These are phyloP conservation scores for Dactylellina sp. DNA, from an alignment of 2,329 filamentous ascomycete species.

Conservation along the genomic window DNA sequence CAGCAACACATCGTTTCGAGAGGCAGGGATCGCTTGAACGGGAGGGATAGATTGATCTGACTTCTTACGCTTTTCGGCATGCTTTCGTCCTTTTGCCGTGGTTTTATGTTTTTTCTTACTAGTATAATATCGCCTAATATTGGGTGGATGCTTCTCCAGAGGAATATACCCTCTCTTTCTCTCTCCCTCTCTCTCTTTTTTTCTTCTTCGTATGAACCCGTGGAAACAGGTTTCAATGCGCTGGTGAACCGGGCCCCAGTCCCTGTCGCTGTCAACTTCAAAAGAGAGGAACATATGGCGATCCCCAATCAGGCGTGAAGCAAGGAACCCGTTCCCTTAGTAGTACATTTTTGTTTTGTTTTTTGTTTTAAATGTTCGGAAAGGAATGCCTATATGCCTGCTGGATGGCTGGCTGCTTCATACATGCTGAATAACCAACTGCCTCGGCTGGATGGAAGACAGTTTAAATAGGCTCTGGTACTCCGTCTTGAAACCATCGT, in stretches of 20 bases:
- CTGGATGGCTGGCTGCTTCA: not conserved
- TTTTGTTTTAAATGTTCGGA: not conserved
- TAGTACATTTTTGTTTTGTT: not conserved
- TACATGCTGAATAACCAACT: not conserved
- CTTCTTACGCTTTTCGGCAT: slow-evolving; percentile 11
- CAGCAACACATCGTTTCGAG: slow-evolving; percentile 21
- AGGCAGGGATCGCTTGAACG: slow-evolving; percentile 22
- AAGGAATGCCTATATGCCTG: slow-evolving; percentile 32
- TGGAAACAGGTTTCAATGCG: slow-evolving; percentile 18
- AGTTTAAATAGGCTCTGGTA: slow-evolving; percentile 8
- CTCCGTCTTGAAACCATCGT: not conserved
- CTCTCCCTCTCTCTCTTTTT: too few relatives aligned
- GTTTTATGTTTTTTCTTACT: slow-evolving; percentile 7
- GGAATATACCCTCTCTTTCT: too few relatives aligned
- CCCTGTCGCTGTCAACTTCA: not conserved
- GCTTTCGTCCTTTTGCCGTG: slow-evolving; percentile 16
- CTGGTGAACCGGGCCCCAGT: not conserved
- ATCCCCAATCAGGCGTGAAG: not conserved
- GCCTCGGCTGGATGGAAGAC: too few relatives aligned
- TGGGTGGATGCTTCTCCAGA: too few relatives aligned
- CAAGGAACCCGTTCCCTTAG: not conserved
- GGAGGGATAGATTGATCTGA: not conserved
- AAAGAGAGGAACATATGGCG: not conserved
- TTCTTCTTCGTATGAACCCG: not conserved
- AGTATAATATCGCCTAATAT: not conserved